phyloP scores from a whole-genome alignment of 768 basidiomycete species.

The Mycena kentingensis region DNA sequence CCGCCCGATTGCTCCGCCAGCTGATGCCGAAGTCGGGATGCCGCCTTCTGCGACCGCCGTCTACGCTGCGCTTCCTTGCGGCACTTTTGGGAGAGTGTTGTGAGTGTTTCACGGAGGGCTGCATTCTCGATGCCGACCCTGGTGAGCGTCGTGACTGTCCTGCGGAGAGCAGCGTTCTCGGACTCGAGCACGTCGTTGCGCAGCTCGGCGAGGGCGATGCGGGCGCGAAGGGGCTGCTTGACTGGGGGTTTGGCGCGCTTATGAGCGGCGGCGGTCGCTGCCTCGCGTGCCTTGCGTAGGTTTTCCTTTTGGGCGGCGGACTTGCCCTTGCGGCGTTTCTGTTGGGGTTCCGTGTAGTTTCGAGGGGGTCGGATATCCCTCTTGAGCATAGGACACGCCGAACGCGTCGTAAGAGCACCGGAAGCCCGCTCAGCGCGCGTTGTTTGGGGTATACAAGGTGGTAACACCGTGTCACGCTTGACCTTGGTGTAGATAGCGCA shows the following conservation, averaged over 20 bases:
- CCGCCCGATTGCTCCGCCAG: background rate
- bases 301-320: background rate
- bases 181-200: background rate
- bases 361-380: background rate
- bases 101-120: background rate
- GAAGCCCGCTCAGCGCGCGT: background rate
- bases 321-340: background rate
- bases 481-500: background rate
- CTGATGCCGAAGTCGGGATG: background rate
- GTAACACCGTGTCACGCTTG: background rate
- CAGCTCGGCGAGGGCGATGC: background rate
- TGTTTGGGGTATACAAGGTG: too few relatives aligned
- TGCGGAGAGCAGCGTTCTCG: background rate
- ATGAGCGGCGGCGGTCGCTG: too few relatives aligned
- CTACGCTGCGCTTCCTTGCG: background rate
- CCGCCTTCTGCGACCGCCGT: background rate
- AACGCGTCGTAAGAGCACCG: background rate
- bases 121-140: background rate
- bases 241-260: background rate
- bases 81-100: background rate
- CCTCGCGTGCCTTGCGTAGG: background rate
- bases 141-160: background rate
- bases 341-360: background rate
- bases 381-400: background rate
- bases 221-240: background rate